Evolutionary conservation across 164 flowering plant genomes (phyloP).

Genomic region (Umbellularia californica): DNA sequence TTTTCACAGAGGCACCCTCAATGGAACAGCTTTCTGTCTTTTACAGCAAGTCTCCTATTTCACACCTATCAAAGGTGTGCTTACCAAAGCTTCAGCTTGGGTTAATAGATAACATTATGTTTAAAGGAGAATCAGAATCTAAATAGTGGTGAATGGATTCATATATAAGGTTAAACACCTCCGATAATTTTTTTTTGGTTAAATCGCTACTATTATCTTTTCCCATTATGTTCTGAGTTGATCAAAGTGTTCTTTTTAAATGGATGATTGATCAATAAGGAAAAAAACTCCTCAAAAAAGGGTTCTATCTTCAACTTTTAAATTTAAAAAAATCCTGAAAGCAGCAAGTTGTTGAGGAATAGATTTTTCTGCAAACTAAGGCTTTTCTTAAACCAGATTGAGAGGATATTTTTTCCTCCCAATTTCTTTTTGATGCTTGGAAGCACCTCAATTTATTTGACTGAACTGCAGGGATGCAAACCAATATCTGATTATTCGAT

Average conservation of each 20-base stretch:
- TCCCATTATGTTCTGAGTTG: neutral
- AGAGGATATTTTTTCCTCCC: no score
- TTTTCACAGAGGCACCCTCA: constrained; percentile 68
- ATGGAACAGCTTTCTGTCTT: constrained; percentile 51
- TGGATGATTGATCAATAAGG: neutral
- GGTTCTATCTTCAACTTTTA: neutral
- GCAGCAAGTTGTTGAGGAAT: neutral
- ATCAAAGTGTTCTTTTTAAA: no score
- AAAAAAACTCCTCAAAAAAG: neutral
- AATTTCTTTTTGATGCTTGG: no score
- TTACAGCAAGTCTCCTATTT: constrained; percentile 72
- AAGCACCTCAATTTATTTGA: no score
- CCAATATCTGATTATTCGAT: no score
- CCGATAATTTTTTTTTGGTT: no score
- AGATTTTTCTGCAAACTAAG: neutral
- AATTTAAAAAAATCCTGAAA: no score
- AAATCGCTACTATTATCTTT: neutral
- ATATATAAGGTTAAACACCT: neutral
- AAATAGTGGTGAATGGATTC: neutral
- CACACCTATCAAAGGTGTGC: constrained; percentile 74
- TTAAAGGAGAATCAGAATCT: neutral
- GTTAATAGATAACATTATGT: neutral
- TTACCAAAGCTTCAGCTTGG: neutral
- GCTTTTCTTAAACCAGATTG: neutral
- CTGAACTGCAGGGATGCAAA: no score